Base-by-base conservation (phyloP, 345 rosid genomes). In the Moricandia arvensis region DNA sequence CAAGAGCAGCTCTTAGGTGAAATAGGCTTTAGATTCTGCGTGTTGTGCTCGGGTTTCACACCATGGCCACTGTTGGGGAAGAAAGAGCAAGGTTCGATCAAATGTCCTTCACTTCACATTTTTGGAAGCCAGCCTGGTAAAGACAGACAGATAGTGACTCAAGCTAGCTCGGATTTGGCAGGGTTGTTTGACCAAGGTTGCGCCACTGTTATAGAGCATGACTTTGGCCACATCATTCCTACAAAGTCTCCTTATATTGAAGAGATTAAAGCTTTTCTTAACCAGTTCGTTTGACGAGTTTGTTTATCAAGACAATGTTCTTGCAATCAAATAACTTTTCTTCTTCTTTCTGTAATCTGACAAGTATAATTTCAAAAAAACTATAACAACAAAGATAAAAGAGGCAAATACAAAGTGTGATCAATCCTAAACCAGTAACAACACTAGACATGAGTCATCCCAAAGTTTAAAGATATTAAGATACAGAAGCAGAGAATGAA, bases 221-320 rank as follows among this genome's bases (percentile, higher is more conserved):
- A 91, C 51, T 85, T 70, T 59, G 99, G 99, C 45, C 99, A 96
- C 65, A 93, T 93, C 53, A 89, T 93, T 71, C 96, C 99, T 35
- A 85, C 96, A 8, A 81, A 89, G 94, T 87, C 5, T 74, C 30
- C 59, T 8, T 57, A 30, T 41, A 86, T 93, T 1, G 90, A 91
- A 33, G 80, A 85, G 70, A 82, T 91, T 33, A 91, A 82, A 85
- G 74, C 78, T 65, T 96, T 92, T 64, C 93, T 93, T 54, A 76
- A 75, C 30, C 87, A 86, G 26, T 96, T 93, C 79, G 70, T 83
- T 21, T 89, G 85, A 70, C n/a, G 43, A 51, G 49, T 37, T 5
- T 66, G 60, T 43, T 17, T 7, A 45, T 31, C 31, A 63, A 63
- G 49, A 26, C 64, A 31, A 55, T 18, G n/a, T n/a, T 55, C 60